Evolutionary conservation across 2,329 filamentous ascomycete species (phyloP).

Genomic region (Byssothecium circinans): DNA sequence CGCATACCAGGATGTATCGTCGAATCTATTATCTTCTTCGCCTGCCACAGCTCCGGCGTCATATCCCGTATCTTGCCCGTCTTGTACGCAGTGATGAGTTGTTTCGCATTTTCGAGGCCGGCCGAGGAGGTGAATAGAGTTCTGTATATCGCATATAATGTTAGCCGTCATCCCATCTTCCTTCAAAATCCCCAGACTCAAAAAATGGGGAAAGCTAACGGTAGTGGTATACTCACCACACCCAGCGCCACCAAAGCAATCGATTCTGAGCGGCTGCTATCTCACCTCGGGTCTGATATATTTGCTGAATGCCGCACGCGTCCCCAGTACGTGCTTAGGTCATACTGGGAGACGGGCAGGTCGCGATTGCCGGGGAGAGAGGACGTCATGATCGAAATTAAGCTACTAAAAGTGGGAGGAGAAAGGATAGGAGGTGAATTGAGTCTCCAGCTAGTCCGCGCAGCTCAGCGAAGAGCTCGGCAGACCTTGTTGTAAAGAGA

Average conservation of each 20-base stretch:
- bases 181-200: neutral
- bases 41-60: constrained; percentile 89
- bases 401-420: neutral
- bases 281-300: constrained; percentile 94
- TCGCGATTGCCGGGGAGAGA: constrained; percentile 71
- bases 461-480: neutral
- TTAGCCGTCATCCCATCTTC: constrained; percentile 15
- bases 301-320: constrained; percentile 86
- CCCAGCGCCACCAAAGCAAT: constrained; percentile 17
- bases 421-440: neutral
- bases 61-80: constrained; percentile 75
- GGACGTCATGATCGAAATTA: constrained; percentile 55
- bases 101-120: constrained; percentile 84
- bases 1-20: constrained; percentile 86
- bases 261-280: constrained; percentile 22
- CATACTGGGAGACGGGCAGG: constrained; percentile 87
- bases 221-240: constrained; percentile 44
- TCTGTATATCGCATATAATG: constrained; percentile 52
- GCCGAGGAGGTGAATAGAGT: constrained; percentile 78
- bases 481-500: neutral
- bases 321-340: constrained; percentile 92
- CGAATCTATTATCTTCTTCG: constrained; percentile 96
- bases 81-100: constrained; percentile 82
- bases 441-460: neutral
- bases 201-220: constrained; percentile 16